These are phyloP conservation scores for Globisporangium nunn DNA, from an alignment of 352 stramenopile species.

Conservation along the genomic window DNA sequence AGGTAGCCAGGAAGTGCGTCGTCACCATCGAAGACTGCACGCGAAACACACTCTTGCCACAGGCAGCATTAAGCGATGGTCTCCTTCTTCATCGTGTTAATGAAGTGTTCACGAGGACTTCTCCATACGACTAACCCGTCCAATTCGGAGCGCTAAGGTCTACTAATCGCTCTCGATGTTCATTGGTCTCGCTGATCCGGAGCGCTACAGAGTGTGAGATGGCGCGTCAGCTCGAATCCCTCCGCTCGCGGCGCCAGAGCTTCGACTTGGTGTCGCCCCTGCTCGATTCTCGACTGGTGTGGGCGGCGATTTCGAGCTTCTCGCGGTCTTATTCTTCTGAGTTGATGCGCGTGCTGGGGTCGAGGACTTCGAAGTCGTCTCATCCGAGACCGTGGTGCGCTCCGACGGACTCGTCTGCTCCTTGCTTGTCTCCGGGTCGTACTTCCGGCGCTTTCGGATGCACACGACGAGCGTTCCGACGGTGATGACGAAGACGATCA, in stretches of 20 bases:
- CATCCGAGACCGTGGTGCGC: neutral
- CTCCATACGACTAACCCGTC: too few species aligned
- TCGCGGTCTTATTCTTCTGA: neutral
- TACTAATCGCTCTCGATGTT: neutral
- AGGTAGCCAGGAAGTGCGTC: too few species aligned
- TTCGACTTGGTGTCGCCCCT: neutral
- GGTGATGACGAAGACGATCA: constrained; percentile 1
- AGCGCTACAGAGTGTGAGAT: neutral
- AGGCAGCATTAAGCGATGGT: too few species aligned
- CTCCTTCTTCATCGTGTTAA: too few species aligned
- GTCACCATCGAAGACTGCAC: too few species aligned
- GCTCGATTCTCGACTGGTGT: neutral
- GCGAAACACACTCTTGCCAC: too few species aligned
- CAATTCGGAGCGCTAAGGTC: neutral
- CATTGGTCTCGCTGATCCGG: neutral
- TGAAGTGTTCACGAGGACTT: too few species aligned
- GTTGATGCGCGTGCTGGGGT: neutral
- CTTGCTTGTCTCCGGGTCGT: neutral
- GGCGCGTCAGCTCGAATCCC: neutral
- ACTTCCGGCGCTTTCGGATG: neutral
- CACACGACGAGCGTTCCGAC: neutral
- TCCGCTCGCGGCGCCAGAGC: neutral
- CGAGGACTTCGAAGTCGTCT: neutral
- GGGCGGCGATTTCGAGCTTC: neutral
- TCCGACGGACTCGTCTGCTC: neutral